These are phyloP conservation scores for Tolypocladium capitatum DNA, from an alignment of 2,329 filamentous ascomycete genomes.

Conservation along the genomic window DNA sequence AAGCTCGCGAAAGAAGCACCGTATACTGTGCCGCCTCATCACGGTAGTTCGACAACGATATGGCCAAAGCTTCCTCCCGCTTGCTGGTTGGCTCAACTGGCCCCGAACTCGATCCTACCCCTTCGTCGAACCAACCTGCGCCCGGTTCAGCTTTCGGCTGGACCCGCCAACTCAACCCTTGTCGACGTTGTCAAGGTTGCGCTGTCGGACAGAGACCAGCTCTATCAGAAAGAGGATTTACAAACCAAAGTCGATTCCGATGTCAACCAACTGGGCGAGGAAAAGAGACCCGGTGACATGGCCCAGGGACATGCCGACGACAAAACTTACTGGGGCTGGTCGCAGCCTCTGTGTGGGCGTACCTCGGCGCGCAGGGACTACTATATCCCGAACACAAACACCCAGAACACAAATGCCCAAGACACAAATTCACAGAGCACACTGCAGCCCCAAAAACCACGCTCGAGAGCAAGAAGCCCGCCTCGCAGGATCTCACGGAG, in stretches of 20 bases:
- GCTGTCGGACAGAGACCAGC: conserved; percentile 53
- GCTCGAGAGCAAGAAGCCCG: conserved; percentile 16
- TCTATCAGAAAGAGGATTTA: conserved; percentile 44
- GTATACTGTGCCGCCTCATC: conserved; percentile 59
- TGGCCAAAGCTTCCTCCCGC: conserved; percentile 77
- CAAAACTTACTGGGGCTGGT: conserved; percentile 84
- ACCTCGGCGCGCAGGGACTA: conserved; percentile 38
- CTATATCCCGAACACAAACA: no score
- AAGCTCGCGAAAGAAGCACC: conserved; percentile 43
- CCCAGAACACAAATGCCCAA: background rate
- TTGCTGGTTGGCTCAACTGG: conserved; percentile 67
- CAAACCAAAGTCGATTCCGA: conserved; percentile 35
- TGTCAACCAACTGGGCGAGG: conserved; percentile 63
- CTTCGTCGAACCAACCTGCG: conserved; percentile 60
- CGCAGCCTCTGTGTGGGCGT: conserved; percentile 62
- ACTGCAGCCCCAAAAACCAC: conserved; percentile 7
- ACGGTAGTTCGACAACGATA: conserved; percentile 59
- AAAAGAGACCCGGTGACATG: conserved; percentile 49
- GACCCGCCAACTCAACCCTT: conserved; percentile 54
- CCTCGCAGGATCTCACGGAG: conserved; percentile 17
- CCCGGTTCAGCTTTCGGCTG: conserved; percentile 56
- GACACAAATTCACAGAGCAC: background rate
- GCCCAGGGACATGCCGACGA: conserved; percentile 51
- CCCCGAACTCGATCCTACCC: conserved; percentile 60
- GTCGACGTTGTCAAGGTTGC: conserved; percentile 57